Conservation (phyloP, 1,284 basidiomycete species). For the Microbotryum silenes-acaulis region DNA sequence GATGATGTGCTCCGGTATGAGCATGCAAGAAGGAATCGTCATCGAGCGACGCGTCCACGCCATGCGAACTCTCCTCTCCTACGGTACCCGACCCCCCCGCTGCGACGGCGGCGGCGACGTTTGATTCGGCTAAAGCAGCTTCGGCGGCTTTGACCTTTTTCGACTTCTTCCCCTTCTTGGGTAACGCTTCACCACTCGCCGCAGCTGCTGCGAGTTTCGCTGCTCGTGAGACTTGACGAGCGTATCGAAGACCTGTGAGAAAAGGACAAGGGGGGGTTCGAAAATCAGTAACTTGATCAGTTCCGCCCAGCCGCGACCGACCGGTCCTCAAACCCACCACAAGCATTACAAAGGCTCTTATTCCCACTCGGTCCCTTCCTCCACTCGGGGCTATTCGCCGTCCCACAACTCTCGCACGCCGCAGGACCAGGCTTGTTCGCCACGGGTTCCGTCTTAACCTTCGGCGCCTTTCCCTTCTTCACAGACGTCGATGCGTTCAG, state of each 20-base stretch:
- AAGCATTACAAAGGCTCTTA: constrained; percentile 84
- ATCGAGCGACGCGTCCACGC: no score
- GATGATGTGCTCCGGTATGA: no score
- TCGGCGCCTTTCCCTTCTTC: constrained; percentile 53
- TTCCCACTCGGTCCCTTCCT: constrained; percentile 72
- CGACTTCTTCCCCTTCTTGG: constrained; percentile 12
- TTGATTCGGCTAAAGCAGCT: neutral
- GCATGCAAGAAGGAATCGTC: no score
- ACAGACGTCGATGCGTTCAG: constrained; percentile 15
- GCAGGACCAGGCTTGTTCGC: constrained; percentile 51
- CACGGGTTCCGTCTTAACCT: constrained; percentile 1
- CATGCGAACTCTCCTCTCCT: no score
- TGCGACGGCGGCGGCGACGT: neutral
- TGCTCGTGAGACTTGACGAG: constrained; percentile 20
- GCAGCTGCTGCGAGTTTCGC: constrained; percentile 14
- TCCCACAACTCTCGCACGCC: constrained; percentile 74
- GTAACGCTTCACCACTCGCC: constrained; percentile 3
- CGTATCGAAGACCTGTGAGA: constrained; percentile 22
- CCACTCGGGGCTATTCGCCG: constrained; percentile 84
- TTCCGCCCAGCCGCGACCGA: constrained; percentile 25
- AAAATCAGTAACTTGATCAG: no score
- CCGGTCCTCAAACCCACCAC: constrained; percentile 48
- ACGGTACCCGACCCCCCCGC: no score
- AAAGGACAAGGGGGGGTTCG: neutral
- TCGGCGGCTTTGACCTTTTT: neutral